Evolutionary conservation across 179 eudicot genomes (phyloP), one percentile per base, ranked within the genome.

Genomic region (Silene coronaria): DNA sequence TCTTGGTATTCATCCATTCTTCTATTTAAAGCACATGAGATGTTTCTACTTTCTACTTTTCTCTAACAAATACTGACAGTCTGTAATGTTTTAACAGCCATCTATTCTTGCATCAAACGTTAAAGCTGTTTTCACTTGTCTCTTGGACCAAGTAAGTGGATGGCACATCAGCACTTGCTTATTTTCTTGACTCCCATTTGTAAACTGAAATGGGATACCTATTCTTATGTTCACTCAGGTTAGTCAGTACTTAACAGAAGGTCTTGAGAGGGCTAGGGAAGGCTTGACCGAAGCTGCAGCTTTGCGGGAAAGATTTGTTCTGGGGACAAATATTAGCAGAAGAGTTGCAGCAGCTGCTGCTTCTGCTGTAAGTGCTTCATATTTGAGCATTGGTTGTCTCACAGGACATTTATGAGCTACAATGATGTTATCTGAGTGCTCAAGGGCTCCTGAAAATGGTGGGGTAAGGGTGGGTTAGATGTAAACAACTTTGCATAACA

Each of bases 331-430:
- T 78, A 76, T 95, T 60, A 92, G 93, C 76, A 87, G 95, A 80
- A 86, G 99, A 85, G 99, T 95, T 65, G 99, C 99, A 74, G 94
- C 96, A 60, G 97, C 99, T 34, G 99, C 97, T 85, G 97, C 97
- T 81, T 92, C 99, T 71, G 99, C 97, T 82, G 99, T 95, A 92
- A 82, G 66, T 82, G 55, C 79, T 78, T 80, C 48, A 23, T 30
- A 48, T 34, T 51, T 74, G 60, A 48, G 66, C 45, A 34, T 55
- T 71, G 53, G 12, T 26, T 48, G 30, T 65, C 23, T 72, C 3
- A 13, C n/a, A 36, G 55, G 21, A 13, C 34, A n/a, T 70, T 42
- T 42, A 42, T 42, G 14, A 42, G 48, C 48, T 42, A 42, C 14
- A 42, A 42, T 3, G 14, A 42, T 42, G 48, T 10, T 42, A 42